Evolutionary conservation across 345 rosid species (phyloP).

Genomic region (Conringia planisiliqua): DNA sequence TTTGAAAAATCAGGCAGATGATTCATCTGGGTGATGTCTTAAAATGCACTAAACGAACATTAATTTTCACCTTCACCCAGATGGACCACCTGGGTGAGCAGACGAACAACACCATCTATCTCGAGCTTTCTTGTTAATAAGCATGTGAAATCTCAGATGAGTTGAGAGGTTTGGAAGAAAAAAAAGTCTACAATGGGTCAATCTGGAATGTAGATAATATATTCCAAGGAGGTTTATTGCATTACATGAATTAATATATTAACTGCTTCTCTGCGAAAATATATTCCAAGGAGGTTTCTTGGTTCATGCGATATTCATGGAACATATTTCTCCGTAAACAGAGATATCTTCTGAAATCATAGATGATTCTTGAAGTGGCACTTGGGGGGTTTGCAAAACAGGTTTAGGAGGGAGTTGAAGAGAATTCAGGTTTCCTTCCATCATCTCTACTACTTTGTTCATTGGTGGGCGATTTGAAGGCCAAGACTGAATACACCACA

Average conservation of each 20-base stretch:
- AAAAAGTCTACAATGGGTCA: slow-evolving; percentile 30
- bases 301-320: neutral
- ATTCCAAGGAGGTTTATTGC: too few species aligned
- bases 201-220: neutral
- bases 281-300: neutral
- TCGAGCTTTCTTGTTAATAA: too few species aligned
- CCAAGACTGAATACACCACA: slow-evolving; percentile 36
- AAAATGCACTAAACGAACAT: too few species aligned
- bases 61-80: too few species aligned
- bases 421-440: slow-evolving; percentile 26
- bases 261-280: too few species aligned
- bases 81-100: too few species aligned
- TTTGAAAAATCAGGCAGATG: too few species aligned
- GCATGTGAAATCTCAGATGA: slow-evolving; percentile 34
- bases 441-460: slow-evolving; percentile 30
- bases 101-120: too few species aligned
- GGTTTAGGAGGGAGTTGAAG: slow-evolving; percentile 30
- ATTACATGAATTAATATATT: neutral
- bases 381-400: neutral
- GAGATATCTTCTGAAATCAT: neutral
- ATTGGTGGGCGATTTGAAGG: neutral
- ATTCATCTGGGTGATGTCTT: too few species aligned
- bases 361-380: slow-evolving; percentile 14
- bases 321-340: neutral
- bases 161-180: slow-evolving; percentile 61